phyloP scores from a whole-genome alignment of 2,329 filamentous ascomycete genomes.

The Alternaria viburni region DNA sequence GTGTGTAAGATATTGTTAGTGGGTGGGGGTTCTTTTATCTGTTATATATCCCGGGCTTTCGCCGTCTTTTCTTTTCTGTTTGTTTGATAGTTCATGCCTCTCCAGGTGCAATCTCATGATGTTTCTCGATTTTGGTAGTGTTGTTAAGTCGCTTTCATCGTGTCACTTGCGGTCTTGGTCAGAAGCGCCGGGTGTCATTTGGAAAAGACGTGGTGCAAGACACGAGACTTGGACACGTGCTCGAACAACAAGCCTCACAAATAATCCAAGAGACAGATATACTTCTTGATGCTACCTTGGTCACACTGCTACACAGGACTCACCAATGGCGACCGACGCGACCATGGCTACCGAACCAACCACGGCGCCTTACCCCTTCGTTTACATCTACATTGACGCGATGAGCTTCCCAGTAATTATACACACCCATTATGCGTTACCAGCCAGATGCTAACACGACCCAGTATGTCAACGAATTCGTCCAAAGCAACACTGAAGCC shows the following conservation, averaged over 20 bases:
- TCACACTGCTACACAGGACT: background rate
- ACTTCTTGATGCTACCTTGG: background rate
- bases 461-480: background rate
- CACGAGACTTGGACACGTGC: background rate
- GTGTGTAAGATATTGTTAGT: conserved; percentile 6
- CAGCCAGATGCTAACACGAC: background rate
- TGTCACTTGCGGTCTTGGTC: background rate
- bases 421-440: too few species aligned
- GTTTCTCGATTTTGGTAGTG: background rate
- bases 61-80: background rate
- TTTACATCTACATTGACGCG: background rate
- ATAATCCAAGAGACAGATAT: background rate
- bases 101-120: background rate
- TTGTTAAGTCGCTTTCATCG: background rate
- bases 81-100: background rate
- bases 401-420: background rate
- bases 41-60: background rate
- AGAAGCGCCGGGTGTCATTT: background rate
- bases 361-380: too few species aligned
- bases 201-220: background rate
- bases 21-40: background rate
- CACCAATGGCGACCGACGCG: too few species aligned
- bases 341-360: background rate
- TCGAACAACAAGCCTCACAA: background rate
- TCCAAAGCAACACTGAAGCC: background rate